These are phyloP conservation scores for Hericium alpestre DNA, from an alignment of 768 basidiomycete genomes.

Conservation along the genomic window DNA sequence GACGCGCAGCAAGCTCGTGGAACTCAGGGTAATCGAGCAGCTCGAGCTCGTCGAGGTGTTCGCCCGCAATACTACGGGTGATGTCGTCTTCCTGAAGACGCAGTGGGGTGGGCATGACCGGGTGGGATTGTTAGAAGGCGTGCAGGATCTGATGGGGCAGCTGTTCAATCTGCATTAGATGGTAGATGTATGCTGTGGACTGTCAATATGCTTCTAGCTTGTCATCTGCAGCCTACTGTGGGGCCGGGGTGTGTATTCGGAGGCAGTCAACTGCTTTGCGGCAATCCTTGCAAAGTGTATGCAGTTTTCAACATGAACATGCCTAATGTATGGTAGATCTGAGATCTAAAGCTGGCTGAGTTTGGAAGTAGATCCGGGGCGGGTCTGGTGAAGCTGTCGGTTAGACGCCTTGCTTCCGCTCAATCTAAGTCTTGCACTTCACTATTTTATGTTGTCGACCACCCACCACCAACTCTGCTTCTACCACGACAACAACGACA, in stretches of 20 bases:
- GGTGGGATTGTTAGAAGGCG: slow-evolving; percentile 52
- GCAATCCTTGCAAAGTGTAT: too few species aligned
- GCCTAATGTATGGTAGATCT: too few species aligned
- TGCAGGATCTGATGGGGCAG: slow-evolving; percentile 44
- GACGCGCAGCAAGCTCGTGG: slow-evolving; percentile 35
- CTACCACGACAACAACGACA: neutral
- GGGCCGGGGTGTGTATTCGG: too few species aligned
- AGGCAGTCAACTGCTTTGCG: too few species aligned
- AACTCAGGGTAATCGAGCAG: slow-evolving; percentile 31
- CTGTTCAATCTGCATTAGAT: slow-evolving; percentile 16
- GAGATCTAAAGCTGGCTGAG: too few species aligned
- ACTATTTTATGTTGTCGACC: neutral
- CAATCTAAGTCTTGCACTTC: neutral
- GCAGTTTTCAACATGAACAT: too few species aligned
- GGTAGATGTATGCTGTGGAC: neutral
- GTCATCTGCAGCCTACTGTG: neutral
- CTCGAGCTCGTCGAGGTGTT: slow-evolving; percentile 50
- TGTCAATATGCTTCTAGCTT: too few species aligned
- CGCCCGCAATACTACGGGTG: slow-evolving; percentile 26
- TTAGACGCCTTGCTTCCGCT: neutral
- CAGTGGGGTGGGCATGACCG: slow-evolving; percentile 47
- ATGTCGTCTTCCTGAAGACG: slow-evolving; percentile 49
- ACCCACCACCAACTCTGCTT: neutral
- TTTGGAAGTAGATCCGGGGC: too few species aligned
- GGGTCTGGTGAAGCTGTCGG: too few species aligned